Percentiles rank a stretch among this genome's conserved stretches.
These are phyloP conservation scores for Lasiodiplodia theobromae DNA, from an alignment of 2,329 filamentous ascomycete species.

Conservation along the genomic window DNA sequence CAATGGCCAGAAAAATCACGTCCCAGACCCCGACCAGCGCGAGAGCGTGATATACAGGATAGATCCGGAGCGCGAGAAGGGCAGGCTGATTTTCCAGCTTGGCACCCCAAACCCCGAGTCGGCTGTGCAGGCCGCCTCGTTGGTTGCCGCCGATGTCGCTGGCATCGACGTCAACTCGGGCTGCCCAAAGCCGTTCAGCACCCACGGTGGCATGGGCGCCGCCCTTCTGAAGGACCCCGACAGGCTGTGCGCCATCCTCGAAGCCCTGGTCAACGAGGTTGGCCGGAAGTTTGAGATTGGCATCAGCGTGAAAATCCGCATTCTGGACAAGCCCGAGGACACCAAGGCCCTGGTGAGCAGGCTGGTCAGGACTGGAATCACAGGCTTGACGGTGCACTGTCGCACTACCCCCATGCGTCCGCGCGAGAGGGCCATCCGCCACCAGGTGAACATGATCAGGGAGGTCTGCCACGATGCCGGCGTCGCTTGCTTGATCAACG, in stretches of 20 bases:
- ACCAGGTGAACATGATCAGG: slow-evolving; percentile 84
- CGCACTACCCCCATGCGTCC: slow-evolving; percentile 96
- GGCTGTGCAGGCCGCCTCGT: slow-evolving; percentile 81
- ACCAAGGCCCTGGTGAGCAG: slow-evolving; percentile 80
- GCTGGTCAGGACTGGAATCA: slow-evolving; percentile 88
- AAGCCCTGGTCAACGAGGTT: slow-evolving; percentile 80
- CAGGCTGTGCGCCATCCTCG: slow-evolving; percentile 80
- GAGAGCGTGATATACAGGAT: slow-evolving; percentile 82
- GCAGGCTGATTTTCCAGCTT: slow-evolving; percentile 86
- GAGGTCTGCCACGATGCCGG: slow-evolving; percentile 81
- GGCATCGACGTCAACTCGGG: slow-evolving; percentile 98
- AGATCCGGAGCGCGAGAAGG: slow-evolving; percentile 77
- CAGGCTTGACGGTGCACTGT: slow-evolving; percentile 90
- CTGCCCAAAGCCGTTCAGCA: slow-evolving; percentile 98
- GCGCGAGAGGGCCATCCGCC: slow-evolving; percentile 83
- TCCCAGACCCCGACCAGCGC: slow-evolving; percentile 49
- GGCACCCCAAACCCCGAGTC: slow-evolving; percentile 83
- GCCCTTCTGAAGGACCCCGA: slow-evolving; percentile 87
- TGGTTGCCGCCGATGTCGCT: slow-evolving; percentile 86
- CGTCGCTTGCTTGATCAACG: slow-evolving; percentile 95
- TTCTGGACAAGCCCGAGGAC: slow-evolving; percentile 77
- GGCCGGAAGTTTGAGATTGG: slow-evolving; percentile 82
- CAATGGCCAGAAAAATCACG: slow-evolving; percentile 69
- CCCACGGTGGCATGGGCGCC: slow-evolving; percentile 92
- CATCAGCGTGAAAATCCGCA: slow-evolving; percentile 95